Evolutionary conservation across 306 rosid species (phyloP).

Genomic region (Begonia masoniana): DNA sequence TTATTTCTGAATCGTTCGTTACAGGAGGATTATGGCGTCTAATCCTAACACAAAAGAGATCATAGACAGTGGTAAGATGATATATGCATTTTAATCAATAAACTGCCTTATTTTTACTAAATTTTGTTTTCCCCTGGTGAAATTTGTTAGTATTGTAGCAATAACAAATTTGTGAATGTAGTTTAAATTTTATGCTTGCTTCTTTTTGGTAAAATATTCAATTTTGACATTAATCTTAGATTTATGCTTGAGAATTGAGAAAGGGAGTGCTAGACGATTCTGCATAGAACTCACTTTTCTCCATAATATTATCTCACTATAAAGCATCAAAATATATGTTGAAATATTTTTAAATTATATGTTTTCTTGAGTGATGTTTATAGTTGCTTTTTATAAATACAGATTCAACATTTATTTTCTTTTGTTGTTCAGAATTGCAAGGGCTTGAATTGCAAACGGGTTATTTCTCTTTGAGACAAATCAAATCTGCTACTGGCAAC

Average conservation of each 20-base stretch:
- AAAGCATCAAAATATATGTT: no score
- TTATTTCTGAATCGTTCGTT: no score
- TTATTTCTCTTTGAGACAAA: conserved; percentile 15
- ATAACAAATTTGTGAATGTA: not conserved
- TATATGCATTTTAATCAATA: conserved; percentile 1
- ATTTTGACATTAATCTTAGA: not conserved
- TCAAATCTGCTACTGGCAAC: conserved; percentile 12
- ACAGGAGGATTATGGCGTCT: no score
- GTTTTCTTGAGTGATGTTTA: no score
- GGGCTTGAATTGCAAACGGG: conserved; percentile 12
- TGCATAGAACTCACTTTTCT: no score
- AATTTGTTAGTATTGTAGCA: not conserved
- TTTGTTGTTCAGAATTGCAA: conserved; percentile 7
- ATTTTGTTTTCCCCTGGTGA: not conserved
- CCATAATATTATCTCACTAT: no score
- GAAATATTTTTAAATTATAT: not conserved
- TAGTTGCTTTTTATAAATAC: no score
- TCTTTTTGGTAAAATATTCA: not conserved
- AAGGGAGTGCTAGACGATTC: no score
- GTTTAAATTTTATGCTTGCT: not conserved
- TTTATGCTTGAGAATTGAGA: no score
- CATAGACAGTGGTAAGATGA: conserved; percentile 38
- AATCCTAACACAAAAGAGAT: no score
- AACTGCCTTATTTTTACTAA: not conserved
- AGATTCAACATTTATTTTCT: conserved; percentile 5